These are phyloP conservation scores for Fibroporia radiculosa DNA, from an alignment of 768 basidiomycete species.

Conservation along the genomic window DNA sequence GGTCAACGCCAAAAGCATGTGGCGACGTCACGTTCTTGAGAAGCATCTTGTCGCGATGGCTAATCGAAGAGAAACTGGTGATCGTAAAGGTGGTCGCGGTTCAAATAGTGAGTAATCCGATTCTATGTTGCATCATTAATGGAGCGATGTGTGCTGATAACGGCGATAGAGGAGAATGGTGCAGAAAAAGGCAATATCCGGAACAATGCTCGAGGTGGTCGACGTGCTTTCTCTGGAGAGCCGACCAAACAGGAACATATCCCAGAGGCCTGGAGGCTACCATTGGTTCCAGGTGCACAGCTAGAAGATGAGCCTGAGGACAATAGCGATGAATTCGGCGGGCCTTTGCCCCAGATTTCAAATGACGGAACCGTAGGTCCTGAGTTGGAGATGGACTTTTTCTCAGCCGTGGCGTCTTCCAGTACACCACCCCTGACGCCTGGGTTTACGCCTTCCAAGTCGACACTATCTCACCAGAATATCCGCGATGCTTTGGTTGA, in stretches of 20 bases:
- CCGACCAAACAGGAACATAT: too few relatives aligned
- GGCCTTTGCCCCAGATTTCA: background rate
- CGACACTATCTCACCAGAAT: slow-evolving; percentile 13
- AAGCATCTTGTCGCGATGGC: slow-evolving; percentile 90
- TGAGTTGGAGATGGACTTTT: background rate
- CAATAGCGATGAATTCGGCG: background rate
- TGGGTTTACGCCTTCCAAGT: slow-evolving; percentile 16
- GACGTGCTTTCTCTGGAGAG: background rate
- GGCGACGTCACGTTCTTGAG: slow-evolving; percentile 82
- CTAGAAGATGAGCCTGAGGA: background rate
- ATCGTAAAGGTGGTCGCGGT: slow-evolving; percentile 50
- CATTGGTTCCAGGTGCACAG: too few relatives aligned
- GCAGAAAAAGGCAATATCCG: slow-evolving; percentile 40
- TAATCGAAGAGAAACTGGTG: slow-evolving; percentile 67
- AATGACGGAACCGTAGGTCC: background rate
- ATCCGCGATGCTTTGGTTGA: slow-evolving; percentile 33
- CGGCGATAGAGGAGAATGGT: slow-evolving; percentile 25
- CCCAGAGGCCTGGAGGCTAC: too few relatives aligned
- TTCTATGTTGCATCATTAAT: too few relatives aligned
- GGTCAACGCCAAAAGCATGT: slow-evolving; percentile 88
- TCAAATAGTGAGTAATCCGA: slow-evolving; percentile 52
- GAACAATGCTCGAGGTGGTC: background rate
- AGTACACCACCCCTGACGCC: slow-evolving; percentile 21
- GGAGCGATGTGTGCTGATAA: too few relatives aligned
- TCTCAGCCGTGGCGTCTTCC: slow-evolving; percentile 5